Evolutionary conservation across 305 asterid genomes (phyloP), one percentile per base, ranked within the genome.

Genomic region (Fraxinus paxiana): DNA sequence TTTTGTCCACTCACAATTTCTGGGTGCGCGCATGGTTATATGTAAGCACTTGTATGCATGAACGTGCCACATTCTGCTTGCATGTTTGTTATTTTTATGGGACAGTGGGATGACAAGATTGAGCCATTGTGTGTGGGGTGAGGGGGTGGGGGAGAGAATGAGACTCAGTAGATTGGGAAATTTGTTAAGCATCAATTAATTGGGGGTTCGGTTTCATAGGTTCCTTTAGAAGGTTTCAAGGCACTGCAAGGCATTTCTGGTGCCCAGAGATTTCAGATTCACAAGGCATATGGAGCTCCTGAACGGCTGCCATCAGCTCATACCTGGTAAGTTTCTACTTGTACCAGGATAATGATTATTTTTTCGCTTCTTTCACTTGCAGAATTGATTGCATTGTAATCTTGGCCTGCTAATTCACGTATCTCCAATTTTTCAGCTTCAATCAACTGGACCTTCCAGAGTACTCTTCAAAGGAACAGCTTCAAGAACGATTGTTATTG

Each of bases 261-360:
- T 81, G 97, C 98, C 0, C 98, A 96, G 87, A 94, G 91, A 86
- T 96, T 96, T 87, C 99, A 96, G 89, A 91, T 96, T 85, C 99
- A 96, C 92, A 94, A 93, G 85, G 98, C 98, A 75, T 96, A 94
- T 87, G 99, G 99, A 78, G 96, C 98, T 86, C 99, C 98, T 3
- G 98, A 96, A 91, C 90, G 98, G 83, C 92, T 94, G 85, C 98
- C 98, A 35, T 96, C 99, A 76, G 99, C 99, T 85, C 99, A 96
- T 90, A 96, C 99, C 61, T 96, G 99, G 99, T 96, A 71, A 84
- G 84, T 61, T 26, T 71, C 79, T 77, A 34, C 20, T 6, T 79
- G 38, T 43, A 33, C 37, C 72, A 48, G 26, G 35, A 2, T 8
- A 13, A 56, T 22, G 81, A 31, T 59, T 67, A 31, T 33, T 78